Evolutionary conservation across 2,329 filamentous ascomycete species (phyloP), one percentile per base, ranked within the genome.

Genomic region (Rutstroemia sp.): DNA sequence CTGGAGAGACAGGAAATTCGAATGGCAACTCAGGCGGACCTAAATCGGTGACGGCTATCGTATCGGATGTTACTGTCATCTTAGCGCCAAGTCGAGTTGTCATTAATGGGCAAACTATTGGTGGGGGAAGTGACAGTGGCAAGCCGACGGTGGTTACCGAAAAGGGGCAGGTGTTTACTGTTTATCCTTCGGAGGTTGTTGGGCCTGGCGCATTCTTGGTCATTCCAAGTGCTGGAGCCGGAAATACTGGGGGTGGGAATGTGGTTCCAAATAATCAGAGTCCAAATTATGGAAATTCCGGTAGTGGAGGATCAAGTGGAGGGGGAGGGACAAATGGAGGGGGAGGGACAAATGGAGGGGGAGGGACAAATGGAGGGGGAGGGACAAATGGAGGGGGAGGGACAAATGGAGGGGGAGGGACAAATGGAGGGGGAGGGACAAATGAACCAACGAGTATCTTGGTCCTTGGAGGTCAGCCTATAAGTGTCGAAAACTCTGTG

Each of bases 111-210:
- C 60, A 65, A 34, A 64, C 60, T 10, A 54, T 67, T 9, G 34
- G 39, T 8, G 57, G 65, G 27, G 27, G 7, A 30, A 30, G 27
- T 38, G 57, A 51, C 5, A 21, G 47, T 8, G 46, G 48, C n/a
- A 38, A 51, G 27, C 23, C 38, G 16, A 30, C 56, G 42, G 58
- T 56, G 5, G 51, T 69, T 19, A 64, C 64, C 4, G 59, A 60
- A 39, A 60, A 57, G 8, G 61, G 62, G 10, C 58, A 67, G 47
- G 58, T 59, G 6, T 68, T 67, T 38, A 64, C 64, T 3, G 51
- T 70, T 8, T 58, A 63, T 36, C 62, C 66, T 16, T 63, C 61
- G 30, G 56, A 64, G 46, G 57, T 69, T 6, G 56, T 64, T 40
- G 64, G 58, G 27, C 60, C 61, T 19, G 59, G 58, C 7, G 56